These are phyloP conservation scores for Rhododendron williamsianum DNA, from an alignment of 148 eudicot genomes.

Conservation along the genomic window DNA sequence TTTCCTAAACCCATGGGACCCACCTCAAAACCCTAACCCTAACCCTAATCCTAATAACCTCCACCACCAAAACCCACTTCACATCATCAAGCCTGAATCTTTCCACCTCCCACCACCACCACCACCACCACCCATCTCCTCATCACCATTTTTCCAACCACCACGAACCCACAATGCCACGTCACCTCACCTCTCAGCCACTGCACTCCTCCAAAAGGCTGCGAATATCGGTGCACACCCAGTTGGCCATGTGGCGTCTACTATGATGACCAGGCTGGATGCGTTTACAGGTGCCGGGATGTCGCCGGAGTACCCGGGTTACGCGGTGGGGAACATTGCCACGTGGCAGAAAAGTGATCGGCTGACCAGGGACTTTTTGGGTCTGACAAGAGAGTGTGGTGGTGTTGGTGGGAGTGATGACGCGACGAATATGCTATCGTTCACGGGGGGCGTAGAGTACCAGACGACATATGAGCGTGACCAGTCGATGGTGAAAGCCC, in stretches of 20 bases:
- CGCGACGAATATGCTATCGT: constrained; percentile 36
- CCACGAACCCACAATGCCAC: constrained; percentile 17
- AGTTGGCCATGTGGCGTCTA: constrained; percentile 28
- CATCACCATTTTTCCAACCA: constrained; percentile 19
- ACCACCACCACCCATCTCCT: constrained; percentile 17
- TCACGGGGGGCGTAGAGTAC: constrained; percentile 35
- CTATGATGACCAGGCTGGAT: constrained; percentile 22
- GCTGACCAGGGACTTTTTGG: constrained; percentile 82
- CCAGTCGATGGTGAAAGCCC: constrained; percentile 32
- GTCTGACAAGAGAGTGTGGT: constrained; percentile 26
- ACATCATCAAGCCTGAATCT: constrained; percentile 32
- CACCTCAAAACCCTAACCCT: constrained; percentile 42
- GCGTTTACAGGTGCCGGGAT: neutral
- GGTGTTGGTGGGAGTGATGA: constrained; percentile 10
- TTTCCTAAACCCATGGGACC: constrained; percentile 31
- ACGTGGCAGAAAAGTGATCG: constrained; percentile 54
- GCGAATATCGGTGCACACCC: constrained; percentile 39
- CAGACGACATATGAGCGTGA: constrained; percentile 34
- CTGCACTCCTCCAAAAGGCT: constrained; percentile 85
- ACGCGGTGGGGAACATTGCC: constrained; percentile 14
- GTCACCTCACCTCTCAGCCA: constrained; percentile 57
- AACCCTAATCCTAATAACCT: constrained; percentile 13
- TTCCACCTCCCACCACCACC: constrained; percentile 19
- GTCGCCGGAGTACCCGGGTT: constrained; percentile 20
- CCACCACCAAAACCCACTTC: constrained; percentile 10